Conservation (phyloP, 352 stramenopile species). For the Phytophthora megakarya region DNA sequence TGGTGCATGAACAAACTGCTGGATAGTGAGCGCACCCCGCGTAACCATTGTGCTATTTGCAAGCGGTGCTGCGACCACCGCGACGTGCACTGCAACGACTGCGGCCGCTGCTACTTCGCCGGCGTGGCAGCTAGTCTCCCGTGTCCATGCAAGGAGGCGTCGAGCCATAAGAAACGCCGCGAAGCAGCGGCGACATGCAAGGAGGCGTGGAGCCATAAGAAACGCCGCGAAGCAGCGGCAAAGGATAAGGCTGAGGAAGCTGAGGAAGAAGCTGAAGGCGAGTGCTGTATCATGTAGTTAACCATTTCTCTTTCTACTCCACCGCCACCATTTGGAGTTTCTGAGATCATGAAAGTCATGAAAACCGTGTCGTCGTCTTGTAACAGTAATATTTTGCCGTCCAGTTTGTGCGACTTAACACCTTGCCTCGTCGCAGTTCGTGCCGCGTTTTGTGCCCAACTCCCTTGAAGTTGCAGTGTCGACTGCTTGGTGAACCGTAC, state of each 20-base stretch:
- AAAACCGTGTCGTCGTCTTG: constrained; percentile 29
- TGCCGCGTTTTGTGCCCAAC: constrained; percentile 18
- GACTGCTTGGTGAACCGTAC: constrained; percentile 16
- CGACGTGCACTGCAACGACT: constrained; percentile 86
- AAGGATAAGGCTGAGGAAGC: constrained; percentile 57
- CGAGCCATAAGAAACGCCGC: constrained; percentile 58
- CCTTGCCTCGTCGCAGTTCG: constrained; percentile 25
- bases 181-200: constrained; percentile 36
- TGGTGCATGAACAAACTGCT: constrained; percentile 86
- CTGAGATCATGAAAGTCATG: constrained; percentile 17
- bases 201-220: too few relatives aligned
- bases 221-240: constrained; percentile 44
- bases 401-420: constrained; percentile 6
- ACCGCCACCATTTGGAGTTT: constrained; percentile 27
- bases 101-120: constrained; percentile 85
- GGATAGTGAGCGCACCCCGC: constrained; percentile 69
- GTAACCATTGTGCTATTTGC: constrained; percentile 87
- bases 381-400: constrained; percentile 26
- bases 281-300: constrained; percentile 85
- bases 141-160: constrained; percentile 78
- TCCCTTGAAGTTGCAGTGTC: constrained; percentile 17
- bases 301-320: constrained; percentile 12
- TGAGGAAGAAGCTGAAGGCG: constrained; percentile 70
- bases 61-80: constrained; percentile 87
- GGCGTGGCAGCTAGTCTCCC: constrained; percentile 76